These are phyloP conservation scores for Rosellinia necatrix DNA, from an alignment of 2,329 filamentous ascomycete species.

Conservation along the genomic window DNA sequence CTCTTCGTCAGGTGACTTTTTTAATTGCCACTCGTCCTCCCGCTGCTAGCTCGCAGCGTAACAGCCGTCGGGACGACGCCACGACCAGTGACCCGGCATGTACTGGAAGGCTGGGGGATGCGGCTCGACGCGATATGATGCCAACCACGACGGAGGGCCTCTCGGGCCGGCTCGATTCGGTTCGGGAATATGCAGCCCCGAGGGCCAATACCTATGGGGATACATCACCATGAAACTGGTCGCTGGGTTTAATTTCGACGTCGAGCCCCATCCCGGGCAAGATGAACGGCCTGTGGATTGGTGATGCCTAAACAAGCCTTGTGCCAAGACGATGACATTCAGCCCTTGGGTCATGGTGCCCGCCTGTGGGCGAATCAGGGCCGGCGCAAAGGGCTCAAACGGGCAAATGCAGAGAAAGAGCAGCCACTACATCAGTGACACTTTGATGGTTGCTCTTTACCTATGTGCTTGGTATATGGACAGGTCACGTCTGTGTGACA, in stretches of 20 bases:
- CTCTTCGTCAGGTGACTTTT: slow-evolving; percentile 34
- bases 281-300: background rate
- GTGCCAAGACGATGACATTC: slow-evolving; percentile 16
- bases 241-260: background rate
- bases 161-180: background rate
- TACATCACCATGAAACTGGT: background rate
- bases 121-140: background rate
- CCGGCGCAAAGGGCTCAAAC: slow-evolving; percentile 11
- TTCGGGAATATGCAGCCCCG: background rate
- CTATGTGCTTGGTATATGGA: background rate
- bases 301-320: slow-evolving; percentile 22
- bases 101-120: too few species aligned
- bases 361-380: slow-evolving; percentile 16
- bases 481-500: too few species aligned
- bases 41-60: background rate
- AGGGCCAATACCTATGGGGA: background rate
- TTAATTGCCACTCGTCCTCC: background rate
- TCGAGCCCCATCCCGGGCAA: background rate
- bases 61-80: too few species aligned
- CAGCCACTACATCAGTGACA: background rate
- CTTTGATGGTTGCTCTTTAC: slow-evolving; percentile 2
- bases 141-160: background rate
- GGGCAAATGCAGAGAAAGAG: slow-evolving; percentile 7
- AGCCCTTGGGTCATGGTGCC: background rate
- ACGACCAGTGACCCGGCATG: too few species aligned